These are phyloP conservation scores for Thalassiosira profunda DNA, from an alignment of 108 stramenopile species.

Conservation along the genomic window DNA sequence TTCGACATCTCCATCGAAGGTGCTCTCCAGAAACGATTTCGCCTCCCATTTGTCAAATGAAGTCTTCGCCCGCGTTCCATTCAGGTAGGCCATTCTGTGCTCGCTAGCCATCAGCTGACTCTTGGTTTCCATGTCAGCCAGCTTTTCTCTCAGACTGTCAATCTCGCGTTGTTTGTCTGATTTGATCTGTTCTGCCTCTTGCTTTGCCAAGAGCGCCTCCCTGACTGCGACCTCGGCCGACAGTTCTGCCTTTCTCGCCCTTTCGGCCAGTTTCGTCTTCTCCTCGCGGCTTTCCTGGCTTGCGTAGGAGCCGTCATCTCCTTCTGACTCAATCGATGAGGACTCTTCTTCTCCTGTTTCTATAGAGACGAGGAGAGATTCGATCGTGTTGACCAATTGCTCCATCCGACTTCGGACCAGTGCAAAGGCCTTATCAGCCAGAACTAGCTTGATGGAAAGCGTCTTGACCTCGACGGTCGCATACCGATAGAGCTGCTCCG, in stretches of 20 bases:
- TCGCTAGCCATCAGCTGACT: constrained; percentile 37
- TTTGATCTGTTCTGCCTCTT: constrained; percentile 54
- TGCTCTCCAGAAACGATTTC: constrained; percentile 42
- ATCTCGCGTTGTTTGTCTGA: constrained; percentile 74
- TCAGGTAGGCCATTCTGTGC: constrained; percentile 18
- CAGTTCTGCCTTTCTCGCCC: constrained; percentile 78
- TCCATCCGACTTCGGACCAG: constrained; percentile 73
- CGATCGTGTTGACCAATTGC: constrained; percentile 73
- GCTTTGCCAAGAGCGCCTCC: constrained; percentile 68
- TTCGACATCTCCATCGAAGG: constrained; percentile 36
- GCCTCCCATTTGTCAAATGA: constrained; percentile 49
- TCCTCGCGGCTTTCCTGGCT: constrained; percentile 40
- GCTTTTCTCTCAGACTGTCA: constrained; percentile 55
- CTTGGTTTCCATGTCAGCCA: constrained; percentile 48
- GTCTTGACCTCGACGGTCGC: constrained; percentile 79
- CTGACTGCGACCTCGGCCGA: constrained; percentile 78
- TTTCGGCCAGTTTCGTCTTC: constrained; percentile 49
- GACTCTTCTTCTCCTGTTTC: constrained; percentile 61
- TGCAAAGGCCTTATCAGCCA: constrained; percentile 81
- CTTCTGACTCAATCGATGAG: constrained; percentile 62
- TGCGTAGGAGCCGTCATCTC: constrained; percentile 17
- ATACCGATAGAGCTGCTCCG: constrained; percentile 75
- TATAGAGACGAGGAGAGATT: constrained; percentile 71
- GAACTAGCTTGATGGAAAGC: constrained; percentile 70
- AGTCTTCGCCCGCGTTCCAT: constrained; percentile 20